Percentiles rank a stretch among this genome's conserved stretches.
Conservation (phyloP, 306 rosid genomes). For the Rosa lucieae region DNA sequence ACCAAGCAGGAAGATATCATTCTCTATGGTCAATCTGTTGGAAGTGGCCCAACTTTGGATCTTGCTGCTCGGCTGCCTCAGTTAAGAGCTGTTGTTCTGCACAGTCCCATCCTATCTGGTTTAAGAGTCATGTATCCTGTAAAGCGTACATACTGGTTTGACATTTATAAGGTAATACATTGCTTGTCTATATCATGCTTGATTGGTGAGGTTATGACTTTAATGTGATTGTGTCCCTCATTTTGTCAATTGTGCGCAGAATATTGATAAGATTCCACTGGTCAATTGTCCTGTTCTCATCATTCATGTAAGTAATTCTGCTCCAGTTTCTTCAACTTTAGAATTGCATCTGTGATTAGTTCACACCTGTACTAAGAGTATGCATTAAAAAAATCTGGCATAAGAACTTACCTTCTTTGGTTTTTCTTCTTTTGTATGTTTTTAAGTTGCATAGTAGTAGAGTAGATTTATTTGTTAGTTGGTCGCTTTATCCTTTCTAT, state of each 20-base stretch:
- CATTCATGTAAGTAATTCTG: constrained; percentile 72
- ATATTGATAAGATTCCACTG: constrained; percentile 82
- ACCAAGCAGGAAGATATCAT: constrained; percentile 84
- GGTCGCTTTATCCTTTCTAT: not conserved
- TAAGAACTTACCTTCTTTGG: not conserved
- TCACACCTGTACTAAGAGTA: not conserved
- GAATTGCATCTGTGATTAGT: constrained; percentile 1
- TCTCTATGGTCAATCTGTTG: constrained; percentile 92
- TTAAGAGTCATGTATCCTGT: constrained; percentile 97
- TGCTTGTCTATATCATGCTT: constrained; percentile 10
- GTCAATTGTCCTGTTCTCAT: constrained; percentile 89
- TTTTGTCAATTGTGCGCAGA: constrained; percentile 50
- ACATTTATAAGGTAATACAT: constrained; percentile 78
- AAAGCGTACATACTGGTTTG: constrained; percentile 87
- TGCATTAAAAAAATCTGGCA: not conserved
- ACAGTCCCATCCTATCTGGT: constrained; percentile 94
- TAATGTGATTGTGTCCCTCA: constrained; percentile 16
- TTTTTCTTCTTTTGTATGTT: not conserved
- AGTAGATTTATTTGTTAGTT: not conserved
- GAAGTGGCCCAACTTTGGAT: constrained; percentile 95
- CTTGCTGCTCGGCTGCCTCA: constrained; percentile 83
- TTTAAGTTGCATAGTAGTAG: not conserved
- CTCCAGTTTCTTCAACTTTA: constrained; percentile 18
- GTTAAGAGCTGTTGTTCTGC: constrained; percentile 84
- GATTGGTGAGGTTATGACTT: constrained; percentile 10